Evolutionary conservation across 2,329 filamentous ascomycete genomes (phyloP).

Genomic region (Ophiostoma piceae): DNA sequence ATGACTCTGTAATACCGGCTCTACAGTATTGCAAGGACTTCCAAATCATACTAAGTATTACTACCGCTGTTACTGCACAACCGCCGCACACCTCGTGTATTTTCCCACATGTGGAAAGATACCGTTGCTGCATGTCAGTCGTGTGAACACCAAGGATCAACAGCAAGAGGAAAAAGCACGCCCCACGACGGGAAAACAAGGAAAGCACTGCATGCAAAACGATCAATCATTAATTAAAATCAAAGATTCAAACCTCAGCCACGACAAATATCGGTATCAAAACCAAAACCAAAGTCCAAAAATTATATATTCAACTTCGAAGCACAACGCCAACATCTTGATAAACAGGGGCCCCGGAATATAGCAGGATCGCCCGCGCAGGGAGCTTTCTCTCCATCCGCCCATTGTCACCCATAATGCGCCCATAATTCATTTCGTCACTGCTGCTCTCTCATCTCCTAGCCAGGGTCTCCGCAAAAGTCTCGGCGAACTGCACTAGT

Average conservation of each 20-base stretch:
- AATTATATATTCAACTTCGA: neutral
- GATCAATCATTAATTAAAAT: neutral
- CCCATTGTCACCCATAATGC: conserved; percentile 3
- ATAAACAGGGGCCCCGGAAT: neutral
- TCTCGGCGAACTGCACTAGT: conserved; percentile 19
- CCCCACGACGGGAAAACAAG: neutral
- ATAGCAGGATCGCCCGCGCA: conserved; percentile 6
- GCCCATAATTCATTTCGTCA: conserved; percentile 13
- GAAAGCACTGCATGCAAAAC: neutral
- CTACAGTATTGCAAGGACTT: no score
- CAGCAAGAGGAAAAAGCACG: conserved; percentile 12
- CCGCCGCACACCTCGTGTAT: neutral
- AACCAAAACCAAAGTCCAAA: neutral
- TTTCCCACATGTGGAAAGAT: conserved; percentile 8
- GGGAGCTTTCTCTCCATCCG: conserved; percentile 9
- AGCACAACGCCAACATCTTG: neutral
- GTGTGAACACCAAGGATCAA: conserved; percentile 8
- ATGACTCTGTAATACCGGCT: neutral
- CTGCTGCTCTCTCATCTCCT: conserved; percentile 2
- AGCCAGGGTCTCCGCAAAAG: conserved; percentile 17
- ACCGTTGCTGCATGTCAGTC: neutral
- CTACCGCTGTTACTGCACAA: neutral
- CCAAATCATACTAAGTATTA: no score
- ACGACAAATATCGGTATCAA: neutral
- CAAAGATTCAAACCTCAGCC: neutral